These are phyloP conservation scores for Phytophthora multivora DNA, from an alignment of 352 stramenopile genomes.

Conservation along the genomic window DNA sequence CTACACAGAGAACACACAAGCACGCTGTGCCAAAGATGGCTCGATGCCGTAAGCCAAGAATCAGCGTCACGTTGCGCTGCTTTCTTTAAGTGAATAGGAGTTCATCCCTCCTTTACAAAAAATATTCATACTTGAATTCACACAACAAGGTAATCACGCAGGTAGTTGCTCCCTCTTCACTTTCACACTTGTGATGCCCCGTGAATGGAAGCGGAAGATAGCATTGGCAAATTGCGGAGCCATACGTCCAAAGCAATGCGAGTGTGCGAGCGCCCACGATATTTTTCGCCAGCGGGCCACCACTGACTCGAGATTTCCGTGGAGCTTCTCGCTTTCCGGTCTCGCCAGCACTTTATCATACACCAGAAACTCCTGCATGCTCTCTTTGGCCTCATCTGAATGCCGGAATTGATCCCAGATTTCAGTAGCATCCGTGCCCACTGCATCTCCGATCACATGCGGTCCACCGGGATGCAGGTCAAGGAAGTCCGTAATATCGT, in stretches of 20 bases:
- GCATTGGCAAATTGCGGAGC: conserved; percentile 43
- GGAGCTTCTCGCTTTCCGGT: conserved; percentile 22
- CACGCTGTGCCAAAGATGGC: conserved; percentile 83
- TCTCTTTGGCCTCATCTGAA: conserved; percentile 59
- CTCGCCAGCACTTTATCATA: conserved; percentile 46
- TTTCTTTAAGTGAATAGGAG: conserved; percentile 35
- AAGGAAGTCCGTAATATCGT: conserved; percentile 72
- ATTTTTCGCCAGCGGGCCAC: conserved; percentile 54
- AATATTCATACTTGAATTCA: conserved; percentile 16
- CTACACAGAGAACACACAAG: conserved; percentile 77
- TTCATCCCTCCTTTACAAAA: conserved; percentile 3
- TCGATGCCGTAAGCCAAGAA: conserved; percentile 39
- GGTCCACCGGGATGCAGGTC: conserved; percentile 68
- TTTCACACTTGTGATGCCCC: conserved; percentile 14
- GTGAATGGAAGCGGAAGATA: conserved; percentile 45
- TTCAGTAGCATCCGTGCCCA: conserved; percentile 69
- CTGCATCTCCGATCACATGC: conserved; percentile 73
- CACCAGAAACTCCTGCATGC: conserved; percentile 70
- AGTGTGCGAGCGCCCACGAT: conserved; percentile 59
- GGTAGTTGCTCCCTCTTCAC: neutral
- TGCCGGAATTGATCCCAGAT: conserved; percentile 79
- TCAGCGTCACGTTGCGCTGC: conserved; percentile 60
- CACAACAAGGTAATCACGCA: conserved; percentile 13
- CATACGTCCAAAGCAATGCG: conserved; percentile 56
- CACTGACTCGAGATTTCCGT: conserved; percentile 44